Conservation (phyloP, 148 eudicot genomes). For the Polygonum maritimum region DNA sequence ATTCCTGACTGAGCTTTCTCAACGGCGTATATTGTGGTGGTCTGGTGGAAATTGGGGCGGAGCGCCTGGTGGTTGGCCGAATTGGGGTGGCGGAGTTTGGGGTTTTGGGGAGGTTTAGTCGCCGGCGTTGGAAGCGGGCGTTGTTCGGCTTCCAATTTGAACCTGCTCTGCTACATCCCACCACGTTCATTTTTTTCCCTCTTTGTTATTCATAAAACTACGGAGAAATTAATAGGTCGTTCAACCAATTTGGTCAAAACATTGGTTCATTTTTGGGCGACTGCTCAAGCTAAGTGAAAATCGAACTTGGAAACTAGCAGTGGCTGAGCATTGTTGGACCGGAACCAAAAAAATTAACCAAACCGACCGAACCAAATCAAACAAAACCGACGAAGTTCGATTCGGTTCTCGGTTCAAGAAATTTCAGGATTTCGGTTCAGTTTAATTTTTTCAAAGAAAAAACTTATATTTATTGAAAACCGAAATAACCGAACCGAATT, state of each 20-base stretch:
- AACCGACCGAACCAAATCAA: too few relatives aligned
- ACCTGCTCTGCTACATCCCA: not conserved
- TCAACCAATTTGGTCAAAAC: not conserved
- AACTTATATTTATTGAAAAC: too few relatives aligned
- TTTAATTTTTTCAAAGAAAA: too few relatives aligned
- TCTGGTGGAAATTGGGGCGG: not conserved
- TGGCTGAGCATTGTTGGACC: too few relatives aligned
- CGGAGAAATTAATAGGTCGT: not conserved
- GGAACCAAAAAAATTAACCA: too few relatives aligned
- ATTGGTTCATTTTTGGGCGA: not conserved
- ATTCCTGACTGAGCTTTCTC: conserved; percentile 7
- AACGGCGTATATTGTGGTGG: not conserved
- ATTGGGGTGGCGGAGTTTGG: conserved; percentile 9
- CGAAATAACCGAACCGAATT: too few relatives aligned
- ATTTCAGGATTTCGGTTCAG: too few relatives aligned
- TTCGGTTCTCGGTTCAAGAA: too few relatives aligned
- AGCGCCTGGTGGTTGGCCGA: conserved; percentile 4
- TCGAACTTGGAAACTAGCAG: not conserved
- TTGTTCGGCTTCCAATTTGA: conserved; percentile 10
- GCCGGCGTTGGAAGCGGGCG: not conserved
- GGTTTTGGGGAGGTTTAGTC: conserved; percentile 23
- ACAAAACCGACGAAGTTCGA: too few relatives aligned
- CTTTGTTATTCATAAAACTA: not conserved
- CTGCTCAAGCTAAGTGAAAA: not conserved
- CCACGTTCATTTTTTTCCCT: not conserved